These are phyloP conservation scores for Westerdykella sp. DNA, from an alignment of 2,329 filamentous ascomycete species.

Conservation along the genomic window DNA sequence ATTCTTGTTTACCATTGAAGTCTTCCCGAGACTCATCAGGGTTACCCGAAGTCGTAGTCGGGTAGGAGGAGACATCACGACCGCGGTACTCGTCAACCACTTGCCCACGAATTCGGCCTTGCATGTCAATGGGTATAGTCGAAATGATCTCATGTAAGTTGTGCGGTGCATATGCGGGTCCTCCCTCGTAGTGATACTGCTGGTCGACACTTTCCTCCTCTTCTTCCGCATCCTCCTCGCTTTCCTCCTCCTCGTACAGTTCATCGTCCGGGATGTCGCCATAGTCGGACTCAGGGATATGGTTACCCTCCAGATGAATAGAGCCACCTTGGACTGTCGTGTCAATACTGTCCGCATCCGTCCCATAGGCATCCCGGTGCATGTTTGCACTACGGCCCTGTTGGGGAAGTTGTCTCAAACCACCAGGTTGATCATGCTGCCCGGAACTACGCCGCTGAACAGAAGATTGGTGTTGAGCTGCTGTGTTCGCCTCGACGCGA, in stretches of 20 bases:
- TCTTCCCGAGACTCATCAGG: constrained; percentile 9
- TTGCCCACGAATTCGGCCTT: too few species aligned
- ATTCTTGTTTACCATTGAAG: constrained; percentile 12
- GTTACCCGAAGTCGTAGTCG: constrained; percentile 31
- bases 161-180: neutral
- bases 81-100: too few species aligned
- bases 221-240: constrained; percentile 4
- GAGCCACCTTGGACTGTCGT: constrained; percentile 24
- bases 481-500: too few species aligned
- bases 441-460: neutral
- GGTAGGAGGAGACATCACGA: constrained; percentile 32
- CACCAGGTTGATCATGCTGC: neutral
- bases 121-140: too few species aligned
- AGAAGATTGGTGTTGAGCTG: constrained; percentile 2
- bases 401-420: constrained; percentile 8
- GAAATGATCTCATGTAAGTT: neutral
- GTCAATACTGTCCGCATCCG: constrained; percentile 35
- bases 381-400: constrained; percentile 3
- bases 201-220: constrained; percentile 9
- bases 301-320: constrained; percentile 7
- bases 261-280: constrained; percentile 6
- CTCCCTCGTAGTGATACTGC: neutral
- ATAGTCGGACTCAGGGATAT: constrained; percentile 6
- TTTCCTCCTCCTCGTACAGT: constrained; percentile 6
- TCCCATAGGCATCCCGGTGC: constrained; percentile 28